A percentile compares a stretch with the other conserved stretches of the same genome.
These are phyloP conservation scores for Solanum chacoense DNA, from an alignment of 305 asterid species.

Conservation along the genomic window DNA sequence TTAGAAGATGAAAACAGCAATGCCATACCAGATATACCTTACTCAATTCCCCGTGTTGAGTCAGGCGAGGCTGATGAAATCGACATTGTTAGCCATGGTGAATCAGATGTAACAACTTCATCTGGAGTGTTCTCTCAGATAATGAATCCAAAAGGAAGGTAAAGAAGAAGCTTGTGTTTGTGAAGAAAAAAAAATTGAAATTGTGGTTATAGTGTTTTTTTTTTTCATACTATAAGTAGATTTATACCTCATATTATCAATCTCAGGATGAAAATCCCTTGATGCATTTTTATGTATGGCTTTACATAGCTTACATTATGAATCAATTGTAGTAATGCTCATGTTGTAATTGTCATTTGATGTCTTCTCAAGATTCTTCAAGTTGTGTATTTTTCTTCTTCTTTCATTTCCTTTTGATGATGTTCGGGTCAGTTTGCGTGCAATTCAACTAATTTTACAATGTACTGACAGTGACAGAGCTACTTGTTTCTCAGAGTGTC, in stretches of 20 bases:
- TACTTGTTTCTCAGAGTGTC: no score
- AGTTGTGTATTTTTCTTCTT: background rate
- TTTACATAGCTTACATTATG: background rate
- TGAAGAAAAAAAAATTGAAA: background rate
- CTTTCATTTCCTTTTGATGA: background rate
- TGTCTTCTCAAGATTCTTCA: background rate
- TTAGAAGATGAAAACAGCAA: conserved; percentile 6
- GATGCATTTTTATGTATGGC: background rate
- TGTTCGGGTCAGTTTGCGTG: background rate
- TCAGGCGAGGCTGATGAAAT: conserved; percentile 5
- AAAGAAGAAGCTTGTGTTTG: background rate
- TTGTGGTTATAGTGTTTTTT: background rate
- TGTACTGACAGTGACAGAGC: no score
- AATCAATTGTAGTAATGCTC: background rate
- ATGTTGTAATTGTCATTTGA: background rate
- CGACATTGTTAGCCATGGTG: conserved; percentile 11
- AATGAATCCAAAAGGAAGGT: conserved; percentile 21
- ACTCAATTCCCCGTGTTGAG: conserved; percentile 12
- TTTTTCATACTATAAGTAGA: background rate
- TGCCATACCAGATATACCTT: conserved; percentile 16
- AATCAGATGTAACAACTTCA: conserved; percentile 20
- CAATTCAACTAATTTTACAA: background rate
- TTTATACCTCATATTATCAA: background rate
- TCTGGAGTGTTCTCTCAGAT: conserved; percentile 19
- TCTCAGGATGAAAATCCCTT: background rate